These are phyloP conservation scores for Drosera spatulata DNA, from an alignment of 179 eudicot species.

Conservation along the genomic window DNA sequence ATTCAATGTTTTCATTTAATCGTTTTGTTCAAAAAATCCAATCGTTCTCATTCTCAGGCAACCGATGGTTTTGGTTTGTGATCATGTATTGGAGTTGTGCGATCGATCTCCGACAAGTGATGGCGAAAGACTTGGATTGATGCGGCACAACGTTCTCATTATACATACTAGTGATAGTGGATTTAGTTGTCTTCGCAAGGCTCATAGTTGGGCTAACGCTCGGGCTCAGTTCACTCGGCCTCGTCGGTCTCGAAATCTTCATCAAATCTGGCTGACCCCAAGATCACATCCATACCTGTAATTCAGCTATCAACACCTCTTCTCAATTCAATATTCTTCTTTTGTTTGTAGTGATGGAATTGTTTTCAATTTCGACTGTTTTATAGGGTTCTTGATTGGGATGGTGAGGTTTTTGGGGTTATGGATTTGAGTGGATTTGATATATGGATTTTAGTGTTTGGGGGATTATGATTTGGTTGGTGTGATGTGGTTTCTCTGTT, in stretches of 20 bases:
- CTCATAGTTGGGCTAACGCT: conserved; percentile 83
- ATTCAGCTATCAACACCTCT: background rate
- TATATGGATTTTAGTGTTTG: background rate
- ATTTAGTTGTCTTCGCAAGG: conserved; percentile 67
- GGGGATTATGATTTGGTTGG: too few species aligned
- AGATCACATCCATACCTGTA: conserved; percentile 69
- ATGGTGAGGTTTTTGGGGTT: background rate
- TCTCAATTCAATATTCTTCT: background rate
- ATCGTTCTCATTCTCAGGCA: too few species aligned
- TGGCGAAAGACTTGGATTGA: conserved; percentile 40
- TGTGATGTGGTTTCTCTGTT: too few species aligned
- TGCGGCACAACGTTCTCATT: conserved; percentile 38
- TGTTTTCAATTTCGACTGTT: background rate
- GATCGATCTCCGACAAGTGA: background rate
- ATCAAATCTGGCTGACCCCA: conserved; percentile 76
- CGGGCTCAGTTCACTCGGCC: conserved; percentile 81
- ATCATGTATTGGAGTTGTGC: too few species aligned
- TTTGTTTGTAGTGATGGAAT: background rate
- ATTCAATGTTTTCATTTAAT: too few species aligned
- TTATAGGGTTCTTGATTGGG: background rate
- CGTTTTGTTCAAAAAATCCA: too few species aligned
- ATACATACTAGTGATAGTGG: conserved; percentile 25
- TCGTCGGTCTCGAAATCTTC: conserved; percentile 87
- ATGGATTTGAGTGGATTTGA: background rate
- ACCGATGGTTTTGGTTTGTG: too few species aligned